Evolutionary conservation across 306 rosid species (phyloP).

Genomic region (Corylus avellana): DNA sequence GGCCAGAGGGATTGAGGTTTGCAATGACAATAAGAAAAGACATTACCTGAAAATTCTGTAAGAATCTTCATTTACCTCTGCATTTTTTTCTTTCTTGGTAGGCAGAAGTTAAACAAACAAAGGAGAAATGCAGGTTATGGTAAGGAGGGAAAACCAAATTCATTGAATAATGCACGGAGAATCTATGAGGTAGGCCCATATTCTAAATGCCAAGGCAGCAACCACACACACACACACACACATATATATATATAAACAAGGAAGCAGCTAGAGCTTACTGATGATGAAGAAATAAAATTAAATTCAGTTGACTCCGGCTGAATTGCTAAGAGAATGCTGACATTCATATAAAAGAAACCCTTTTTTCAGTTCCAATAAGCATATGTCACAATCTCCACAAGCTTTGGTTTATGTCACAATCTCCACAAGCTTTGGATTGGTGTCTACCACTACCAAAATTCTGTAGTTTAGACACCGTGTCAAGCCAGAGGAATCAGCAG

Average conservation of each 20-base stretch:
- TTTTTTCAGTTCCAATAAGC: constrained; percentile 1
- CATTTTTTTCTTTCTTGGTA: not conserved
- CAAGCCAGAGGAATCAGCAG: not conserved
- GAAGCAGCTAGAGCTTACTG: no score
- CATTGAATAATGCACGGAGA: not conserved
- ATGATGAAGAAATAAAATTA: not conserved
- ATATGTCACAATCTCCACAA: constrained; percentile 3
- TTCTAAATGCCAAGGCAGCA: not conserved
- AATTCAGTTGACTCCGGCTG: constrained; percentile 3
- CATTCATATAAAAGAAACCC: constrained; percentile 3
- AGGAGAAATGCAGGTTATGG: not conserved
- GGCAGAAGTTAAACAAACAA: not conserved
- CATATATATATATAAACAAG: no score
- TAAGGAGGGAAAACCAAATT: not conserved
- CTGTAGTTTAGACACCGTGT: constrained; percentile 5
- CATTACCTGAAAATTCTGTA: not conserved
- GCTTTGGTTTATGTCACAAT: constrained; percentile 8
- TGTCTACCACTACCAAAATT: constrained; percentile 14
- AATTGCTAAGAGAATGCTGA: constrained; percentile 11
- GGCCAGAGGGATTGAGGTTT: not conserved
- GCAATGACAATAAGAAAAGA: not conserved
- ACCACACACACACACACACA: no score
- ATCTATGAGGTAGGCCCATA: not conserved
- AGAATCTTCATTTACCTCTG: no score
- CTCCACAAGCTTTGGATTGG: not conserved